These are phyloP conservation scores for Glaciozyma martinii DNA, from an alignment of 768 basidiomycete genomes.

Conservation along the genomic window DNA sequence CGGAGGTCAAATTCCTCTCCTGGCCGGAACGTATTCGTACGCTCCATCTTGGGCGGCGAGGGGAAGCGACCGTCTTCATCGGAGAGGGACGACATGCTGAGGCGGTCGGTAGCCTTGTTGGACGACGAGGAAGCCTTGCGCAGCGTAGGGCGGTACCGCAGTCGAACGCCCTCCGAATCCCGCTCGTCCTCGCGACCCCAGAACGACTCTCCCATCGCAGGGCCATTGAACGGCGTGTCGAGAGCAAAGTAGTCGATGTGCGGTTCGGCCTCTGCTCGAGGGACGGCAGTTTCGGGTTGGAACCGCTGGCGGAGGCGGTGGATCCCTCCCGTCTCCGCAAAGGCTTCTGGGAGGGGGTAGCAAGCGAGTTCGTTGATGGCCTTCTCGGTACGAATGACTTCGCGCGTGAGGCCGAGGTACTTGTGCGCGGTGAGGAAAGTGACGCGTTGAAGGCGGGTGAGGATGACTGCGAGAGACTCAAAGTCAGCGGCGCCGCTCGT, in stretches of 20 bases:
- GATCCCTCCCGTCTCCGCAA: slow-evolving; percentile 87
- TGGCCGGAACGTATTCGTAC: slow-evolving; percentile 22
- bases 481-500: slow-evolving; percentile 6
- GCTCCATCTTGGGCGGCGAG: slow-evolving; percentile 14
- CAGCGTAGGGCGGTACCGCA: neutral
- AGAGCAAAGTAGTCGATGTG: slow-evolving; percentile 28
- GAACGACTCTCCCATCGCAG: slow-evolving; percentile 30
- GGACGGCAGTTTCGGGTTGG: slow-evolving; percentile 25
- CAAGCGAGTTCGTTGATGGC: slow-evolving; percentile 95
- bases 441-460: slow-evolving; percentile 91
- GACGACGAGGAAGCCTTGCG: slow-evolving; percentile 35
- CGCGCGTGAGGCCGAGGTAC: slow-evolving; percentile 87
- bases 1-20: slow-evolving; percentile 72
- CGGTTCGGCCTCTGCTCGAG: neutral
- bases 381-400: slow-evolving; percentile 92
- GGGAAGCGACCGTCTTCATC: slow-evolving; percentile 2
- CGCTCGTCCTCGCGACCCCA: slow-evolving; percentile 16
- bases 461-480: slow-evolving; percentile 55
- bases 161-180: slow-evolving; percentile 18
- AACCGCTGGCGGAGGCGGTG: slow-evolving; percentile 73
- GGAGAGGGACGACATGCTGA: slow-evolving; percentile 39
- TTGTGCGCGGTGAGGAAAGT: slow-evolving; percentile 96
- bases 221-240: slow-evolving; percentile 32
- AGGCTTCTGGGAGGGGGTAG: slow-evolving; percentile 79
- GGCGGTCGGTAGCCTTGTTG: slow-evolving; percentile 43